Evolutionary conservation across 371 early-diverging fungal genomes (phyloP).

Genomic region (Lichtheimia ramosa): DNA sequence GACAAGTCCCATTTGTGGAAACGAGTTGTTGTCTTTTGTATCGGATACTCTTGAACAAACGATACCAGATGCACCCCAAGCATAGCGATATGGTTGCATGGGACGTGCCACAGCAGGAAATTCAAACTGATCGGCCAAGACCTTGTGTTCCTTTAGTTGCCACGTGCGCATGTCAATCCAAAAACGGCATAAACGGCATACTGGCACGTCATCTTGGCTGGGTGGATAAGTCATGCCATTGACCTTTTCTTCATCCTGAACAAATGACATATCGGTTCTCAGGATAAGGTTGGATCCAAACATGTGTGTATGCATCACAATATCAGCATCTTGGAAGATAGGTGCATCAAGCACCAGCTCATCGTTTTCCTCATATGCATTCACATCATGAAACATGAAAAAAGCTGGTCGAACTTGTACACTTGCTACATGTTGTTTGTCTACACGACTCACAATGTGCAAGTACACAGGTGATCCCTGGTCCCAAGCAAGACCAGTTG

Average conservation of each 20-base stretch:
- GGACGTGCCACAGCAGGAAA: constrained; percentile 32
- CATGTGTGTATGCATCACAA: constrained; percentile 25
- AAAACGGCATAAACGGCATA: too few species aligned
- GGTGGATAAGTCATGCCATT: not conserved
- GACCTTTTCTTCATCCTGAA: constrained; percentile 18
- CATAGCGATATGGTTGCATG: not conserved
- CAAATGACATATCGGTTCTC: not conserved
- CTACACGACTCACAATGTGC: constrained; percentile 48
- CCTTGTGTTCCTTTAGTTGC: constrained; percentile 15
- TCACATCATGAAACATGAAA: constrained; percentile 56
- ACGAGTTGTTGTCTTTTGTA: constrained; percentile 36
- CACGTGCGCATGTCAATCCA: constrained; percentile 8
- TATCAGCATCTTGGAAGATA: constrained; percentile 28
- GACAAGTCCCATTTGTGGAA: constrained; percentile 27
- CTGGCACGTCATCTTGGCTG: not conserved
- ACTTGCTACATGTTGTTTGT: constrained; percentile 39
- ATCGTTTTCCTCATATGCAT: constrained; percentile 37
- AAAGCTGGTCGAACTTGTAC: constrained; percentile 44
- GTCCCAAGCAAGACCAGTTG: constrained; percentile 42
- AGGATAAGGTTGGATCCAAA: constrained; percentile 15
- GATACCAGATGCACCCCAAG: too few species aligned
- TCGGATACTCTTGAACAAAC: not conserved
- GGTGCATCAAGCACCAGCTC: constrained; percentile 28
- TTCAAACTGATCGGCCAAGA: constrained; percentile 42
- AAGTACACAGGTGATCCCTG: constrained; percentile 32